Conservation (phyloP, 2,329 filamentous ascomycete species). For the Cladophialophora chaetospira region DNA sequence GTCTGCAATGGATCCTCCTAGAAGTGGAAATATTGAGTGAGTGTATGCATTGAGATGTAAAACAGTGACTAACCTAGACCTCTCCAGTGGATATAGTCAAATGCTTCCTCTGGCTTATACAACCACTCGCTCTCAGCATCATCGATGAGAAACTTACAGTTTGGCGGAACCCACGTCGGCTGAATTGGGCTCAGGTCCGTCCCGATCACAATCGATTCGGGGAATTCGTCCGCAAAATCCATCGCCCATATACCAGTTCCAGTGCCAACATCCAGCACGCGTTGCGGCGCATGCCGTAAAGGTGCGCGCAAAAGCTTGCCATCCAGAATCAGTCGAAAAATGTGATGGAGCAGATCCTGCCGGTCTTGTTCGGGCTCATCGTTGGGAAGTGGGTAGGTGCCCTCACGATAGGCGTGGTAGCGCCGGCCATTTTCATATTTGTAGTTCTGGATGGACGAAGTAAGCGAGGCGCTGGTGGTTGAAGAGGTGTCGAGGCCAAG, state of each 20-base stretch:
- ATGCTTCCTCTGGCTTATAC: conserved; percentile 54
- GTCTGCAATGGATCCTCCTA: neutral
- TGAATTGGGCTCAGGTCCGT: conserved; percentile 36
- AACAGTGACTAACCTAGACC: too few relatives aligned
- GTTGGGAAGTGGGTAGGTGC: conserved; percentile 36
- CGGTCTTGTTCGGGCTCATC: conserved; percentile 48
- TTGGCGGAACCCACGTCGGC: conserved; percentile 52
- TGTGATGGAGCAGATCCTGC: conserved; percentile 21
- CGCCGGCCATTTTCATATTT: conserved; percentile 23
- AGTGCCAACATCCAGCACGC: conserved; percentile 37
- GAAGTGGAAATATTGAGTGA: neutral
- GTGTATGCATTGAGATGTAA: conserved; percentile 48
- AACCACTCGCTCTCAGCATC: conserved; percentile 61
- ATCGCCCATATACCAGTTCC: conserved; percentile 28
- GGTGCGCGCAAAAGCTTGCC: conserved; percentile 44
- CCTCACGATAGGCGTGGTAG: conserved; percentile 17
- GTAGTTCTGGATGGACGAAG: too few relatives aligned
- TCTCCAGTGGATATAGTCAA: conserved; percentile 65
- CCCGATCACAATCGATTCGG: conserved; percentile 27
- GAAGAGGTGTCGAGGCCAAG: too few relatives aligned
- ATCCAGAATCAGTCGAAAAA: conserved; percentile 38
- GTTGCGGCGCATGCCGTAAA: conserved; percentile 34
- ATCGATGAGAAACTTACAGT: conserved; percentile 59
- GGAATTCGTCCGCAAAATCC: conserved; percentile 40
- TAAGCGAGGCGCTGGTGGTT: too few relatives aligned